These are phyloP conservation scores for Talaromyces wortmannii DNA, from an alignment of 495 filamentous ascomycete species.

Conservation along the genomic window DNA sequence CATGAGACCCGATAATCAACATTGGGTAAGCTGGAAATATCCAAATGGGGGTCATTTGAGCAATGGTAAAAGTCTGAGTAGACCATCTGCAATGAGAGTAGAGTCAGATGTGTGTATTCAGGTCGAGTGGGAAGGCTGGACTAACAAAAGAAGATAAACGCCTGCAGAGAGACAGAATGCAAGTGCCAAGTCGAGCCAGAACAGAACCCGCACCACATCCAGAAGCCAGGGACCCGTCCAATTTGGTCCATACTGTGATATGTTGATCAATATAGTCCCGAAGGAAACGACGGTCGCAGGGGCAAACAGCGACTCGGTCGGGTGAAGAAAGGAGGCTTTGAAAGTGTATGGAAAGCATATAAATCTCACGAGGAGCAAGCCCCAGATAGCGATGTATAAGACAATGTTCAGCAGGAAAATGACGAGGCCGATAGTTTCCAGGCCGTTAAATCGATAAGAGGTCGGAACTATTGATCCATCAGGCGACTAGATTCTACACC, in stretches of 20 bases:
- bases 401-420: slow-evolving; percentile 72
- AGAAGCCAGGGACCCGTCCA: slow-evolving; percentile 63
- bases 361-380: slow-evolving; percentile 63
- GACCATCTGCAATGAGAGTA: slow-evolving; percentile 48
- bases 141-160: slow-evolving; percentile 65
- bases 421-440: slow-evolving; percentile 63
- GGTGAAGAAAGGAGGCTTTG: slow-evolving; percentile 64
- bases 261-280: slow-evolving; percentile 73
- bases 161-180: slow-evolving; percentile 57
- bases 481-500: not conserved
- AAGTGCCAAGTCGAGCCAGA: slow-evolving; percentile 66
- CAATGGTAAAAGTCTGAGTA: slow-evolving; percentile 71
- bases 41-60: slow-evolving; percentile 87
- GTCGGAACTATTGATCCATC: slow-evolving; percentile 37
- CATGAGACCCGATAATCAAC: slow-evolving; percentile 71
- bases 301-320: slow-evolving; percentile 74
- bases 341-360: slow-evolving; percentile 65
- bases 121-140: not conserved
- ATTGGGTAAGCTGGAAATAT: slow-evolving; percentile 88
- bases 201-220: slow-evolving; percentile 53
- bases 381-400: slow-evolving; percentile 63
- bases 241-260: slow-evolving; percentile 69
- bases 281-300: slow-evolving; percentile 64
- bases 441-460: slow-evolving; percentile 57
- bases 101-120: not conserved